Evolutionary conservation across 257 asterid genomes (phyloP), one percentile per base, ranked within the genome.

Genomic region (Voacanga thouarsii): DNA sequence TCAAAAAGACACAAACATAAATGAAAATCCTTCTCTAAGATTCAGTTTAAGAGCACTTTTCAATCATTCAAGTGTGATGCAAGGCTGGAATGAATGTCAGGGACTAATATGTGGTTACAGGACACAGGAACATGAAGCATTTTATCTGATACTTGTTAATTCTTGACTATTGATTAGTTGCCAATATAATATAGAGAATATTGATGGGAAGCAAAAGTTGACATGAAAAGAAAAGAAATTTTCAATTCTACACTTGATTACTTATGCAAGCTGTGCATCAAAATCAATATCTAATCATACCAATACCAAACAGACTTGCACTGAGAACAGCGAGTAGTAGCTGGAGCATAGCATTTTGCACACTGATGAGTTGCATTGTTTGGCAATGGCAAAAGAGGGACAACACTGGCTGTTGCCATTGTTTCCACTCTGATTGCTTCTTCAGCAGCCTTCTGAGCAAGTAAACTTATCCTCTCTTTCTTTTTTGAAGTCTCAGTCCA

Each of bases 281-380:
- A 68, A 23, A 68, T 68, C 28, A 41, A 5, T 41, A 77, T 28
- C 69, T 71, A 71, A 47, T 7, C 92, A 60, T 90, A 93, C 98
- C 98, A 93, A 80, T 93, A 93, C 82, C 97, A 89, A 85, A 88
- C 87, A 50, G 94, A 87, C 86, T 93, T 93, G 94, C 98, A 93
- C 28, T 72, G 87, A 14, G 92, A 85, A 88, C 98, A 91, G 78
- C 97, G 96, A 78, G 97, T 93, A 45, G 83, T 80, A 55, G 94
- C 90, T 47, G 89, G 89, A 85, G 85, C 82, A 47, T 63, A 88
- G 89, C 98, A 93, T 80, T 84, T 87, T 53, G 92, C 94, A 81
- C 98, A 93, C 59, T 83, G 86, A 84, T 75, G 96, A 84, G 79
- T 77, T 26, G 88, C 81, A 74, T 19, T 83, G 81, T 78, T 91